These are phyloP conservation scores for Coemansia umbellata DNA, from an alignment of 192 early-diverging fungal species.

Conservation along the genomic window DNA sequence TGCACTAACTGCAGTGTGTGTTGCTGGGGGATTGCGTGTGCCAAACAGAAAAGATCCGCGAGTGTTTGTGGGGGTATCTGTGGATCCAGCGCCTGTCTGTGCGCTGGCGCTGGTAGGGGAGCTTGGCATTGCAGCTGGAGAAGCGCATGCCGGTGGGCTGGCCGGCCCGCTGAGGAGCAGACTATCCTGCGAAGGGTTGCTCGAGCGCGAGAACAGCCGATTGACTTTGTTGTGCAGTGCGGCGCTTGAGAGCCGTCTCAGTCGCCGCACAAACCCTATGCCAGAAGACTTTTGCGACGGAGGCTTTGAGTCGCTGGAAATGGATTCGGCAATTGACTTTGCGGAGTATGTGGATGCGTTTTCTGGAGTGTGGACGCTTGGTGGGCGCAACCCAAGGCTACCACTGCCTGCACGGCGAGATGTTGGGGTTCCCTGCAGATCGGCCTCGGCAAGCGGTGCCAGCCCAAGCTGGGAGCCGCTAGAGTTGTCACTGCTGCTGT, in stretches of 20 bases:
- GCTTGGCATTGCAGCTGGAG: constrained; percentile 2
- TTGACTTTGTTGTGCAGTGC: constrained; percentile 47
- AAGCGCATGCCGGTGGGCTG: constrained; percentile 16
- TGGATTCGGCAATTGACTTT: constrained; percentile 21
- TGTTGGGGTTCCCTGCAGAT: constrained; percentile 20
- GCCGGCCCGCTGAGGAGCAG: constrained; percentile 11
- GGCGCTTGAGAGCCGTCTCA: constrained; percentile 44
- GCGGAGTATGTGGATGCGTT: constrained; percentile 34
- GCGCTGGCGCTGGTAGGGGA: constrained; percentile 1
- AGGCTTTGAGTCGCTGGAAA: constrained; percentile 39
- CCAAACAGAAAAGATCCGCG: background rate
- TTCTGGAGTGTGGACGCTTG: constrained; percentile 29
- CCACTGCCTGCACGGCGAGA: constrained; percentile 22
- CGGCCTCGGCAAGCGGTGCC: background rate
- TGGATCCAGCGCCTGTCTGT: background rate
- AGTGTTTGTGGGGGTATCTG: background rate
- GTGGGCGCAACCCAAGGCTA: constrained; percentile 34
- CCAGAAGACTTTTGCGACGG: constrained; percentile 42
- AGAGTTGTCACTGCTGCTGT: background rate
- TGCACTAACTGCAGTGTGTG: constrained; percentile 8
- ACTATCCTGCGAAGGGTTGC: constrained; percentile 45
- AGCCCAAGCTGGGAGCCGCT: constrained; percentile 1
- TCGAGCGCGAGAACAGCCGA: constrained; percentile 35
- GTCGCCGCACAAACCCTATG: constrained; percentile 39
- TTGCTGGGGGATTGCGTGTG: constrained; percentile 8